Base-by-base conservation (phyloP, 345 rosid genomes). In the Lepidium didymum region DNA sequence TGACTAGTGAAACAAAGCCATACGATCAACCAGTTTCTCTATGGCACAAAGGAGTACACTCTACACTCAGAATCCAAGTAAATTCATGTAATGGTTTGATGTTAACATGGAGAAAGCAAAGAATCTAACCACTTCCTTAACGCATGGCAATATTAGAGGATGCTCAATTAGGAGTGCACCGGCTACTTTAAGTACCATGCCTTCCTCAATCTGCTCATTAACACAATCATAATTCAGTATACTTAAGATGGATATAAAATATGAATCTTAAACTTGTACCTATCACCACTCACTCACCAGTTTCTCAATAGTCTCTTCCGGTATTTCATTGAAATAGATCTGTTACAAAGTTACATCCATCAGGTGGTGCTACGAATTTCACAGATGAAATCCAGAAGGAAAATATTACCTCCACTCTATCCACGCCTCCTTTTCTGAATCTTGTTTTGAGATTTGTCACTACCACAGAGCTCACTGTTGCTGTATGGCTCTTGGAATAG, bases 121-220 rank as follows among this genome's bases (percentile, higher is more conserved):
- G 33, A 37, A 56, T n/a, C 94, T 8, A 46, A 94, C 99, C 96
- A 87, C 91, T 81, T 86, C 64, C 69, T 94, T 86, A 29, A 91
- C 77, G 6, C 58, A 81, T 29, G 97, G 92, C 75, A 78, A 69
- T 33, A 89, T 67, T 76, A 85, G 57, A 40, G 96, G 91, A 79
- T 94, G 94, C 45, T 94, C 96, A 3, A 86, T 85, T 46, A 86
- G 72, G 19, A 94, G 86, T 35, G 84, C 95, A 68, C 99, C 97
- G 1, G 97, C 97, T 60, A 85, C 91, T 23, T 82, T 75, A 52
- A 88, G 86, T 68, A 87, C 91, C 64, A 34, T 78, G 33, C 91
- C 89, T 75, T 94, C 97, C 33, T 86, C 88, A 53, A 94, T 74
- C 99, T 88, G 77, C 6, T 67, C 45, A 65, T 47, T 37, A 64